Conservation (phyloP, 495 filamentous ascomycete genomes). For the Mytilinidion resinicola region DNA sequence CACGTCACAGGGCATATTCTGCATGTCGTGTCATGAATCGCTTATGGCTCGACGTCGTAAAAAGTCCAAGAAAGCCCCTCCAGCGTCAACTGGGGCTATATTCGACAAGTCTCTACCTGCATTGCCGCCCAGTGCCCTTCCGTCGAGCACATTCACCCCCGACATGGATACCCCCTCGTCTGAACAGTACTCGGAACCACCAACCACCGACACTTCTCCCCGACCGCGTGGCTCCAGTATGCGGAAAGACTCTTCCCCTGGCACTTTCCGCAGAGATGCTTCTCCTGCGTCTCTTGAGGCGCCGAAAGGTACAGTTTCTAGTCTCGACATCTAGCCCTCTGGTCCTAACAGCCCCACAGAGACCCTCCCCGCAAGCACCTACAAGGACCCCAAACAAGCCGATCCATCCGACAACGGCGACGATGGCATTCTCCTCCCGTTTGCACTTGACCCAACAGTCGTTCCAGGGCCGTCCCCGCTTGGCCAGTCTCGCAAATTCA, state of each 20-base stretch:
- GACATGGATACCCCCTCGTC: constrained; percentile 60
- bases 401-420: constrained; percentile 53
- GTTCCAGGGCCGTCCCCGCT: constrained; percentile 51
- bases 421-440: constrained; percentile 81
- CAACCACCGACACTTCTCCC: constrained; percentile 61
- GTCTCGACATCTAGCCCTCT: too few species aligned
- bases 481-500: constrained; percentile 17
- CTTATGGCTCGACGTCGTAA: constrained; percentile 93
- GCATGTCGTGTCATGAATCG: constrained; percentile 99
- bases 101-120: constrained; percentile 93
- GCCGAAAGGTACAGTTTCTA: constrained; percentile 30
- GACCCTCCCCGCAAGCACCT: constrained; percentile 66
- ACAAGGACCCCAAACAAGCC: constrained; percentile 71
- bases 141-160: constrained; percentile 52
- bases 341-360: background rate
- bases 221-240: constrained; percentile 46
- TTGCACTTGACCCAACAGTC: constrained; percentile 80
- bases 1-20: constrained; percentile 98
- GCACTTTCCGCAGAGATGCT: constrained; percentile 32
- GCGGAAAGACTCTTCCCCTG: constrained; percentile 31
- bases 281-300: constrained; percentile 33
- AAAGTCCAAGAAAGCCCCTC: constrained; percentile 61
- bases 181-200: constrained; percentile 60
- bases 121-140: constrained; percentile 68
- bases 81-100: constrained; percentile 47